phyloP scores from a whole-genome alignment of 23 red algal species.

The Gracilaria caudata region DNA sequence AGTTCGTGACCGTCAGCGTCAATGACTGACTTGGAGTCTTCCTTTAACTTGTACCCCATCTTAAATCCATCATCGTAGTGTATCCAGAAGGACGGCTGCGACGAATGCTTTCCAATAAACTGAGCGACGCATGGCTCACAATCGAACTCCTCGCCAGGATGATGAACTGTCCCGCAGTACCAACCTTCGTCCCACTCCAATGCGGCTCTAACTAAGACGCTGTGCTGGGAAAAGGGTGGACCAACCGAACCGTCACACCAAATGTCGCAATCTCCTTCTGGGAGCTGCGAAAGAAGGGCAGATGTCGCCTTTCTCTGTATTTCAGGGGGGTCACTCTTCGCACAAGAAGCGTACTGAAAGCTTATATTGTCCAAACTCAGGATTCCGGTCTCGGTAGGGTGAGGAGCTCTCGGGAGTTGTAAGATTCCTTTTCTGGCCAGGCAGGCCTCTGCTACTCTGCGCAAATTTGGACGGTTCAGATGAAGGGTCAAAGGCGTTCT shows the following conservation, averaged over 20 bases:
- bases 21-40: not conserved
- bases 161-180: not conserved
- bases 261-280: not conserved
- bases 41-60: not conserved
- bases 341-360: too few relatives aligned
- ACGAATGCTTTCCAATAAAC: not conserved
- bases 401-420: too few relatives aligned
- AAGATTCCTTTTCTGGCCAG: too few relatives aligned
- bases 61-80: slow-evolving; percentile 8
- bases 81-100: not conserved
- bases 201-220: not conserved
- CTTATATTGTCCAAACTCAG: too few relatives aligned
- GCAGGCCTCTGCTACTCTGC: too few relatives aligned
- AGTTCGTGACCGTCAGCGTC: not conserved
- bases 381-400: too few relatives aligned
- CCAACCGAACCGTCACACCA: slow-evolving; percentile 2
- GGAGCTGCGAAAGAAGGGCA: not conserved
- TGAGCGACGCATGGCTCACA: not conserved
- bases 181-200: not conserved
- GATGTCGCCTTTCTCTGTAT: not conserved
- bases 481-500: not conserved
- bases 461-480: too few relatives aligned
- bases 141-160: not conserved
- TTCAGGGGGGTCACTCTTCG: not conserved
- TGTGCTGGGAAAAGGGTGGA: not conserved